Conservation (phyloP, 768 basidiomycete genomes). For the Leccinum boreale region DNA sequence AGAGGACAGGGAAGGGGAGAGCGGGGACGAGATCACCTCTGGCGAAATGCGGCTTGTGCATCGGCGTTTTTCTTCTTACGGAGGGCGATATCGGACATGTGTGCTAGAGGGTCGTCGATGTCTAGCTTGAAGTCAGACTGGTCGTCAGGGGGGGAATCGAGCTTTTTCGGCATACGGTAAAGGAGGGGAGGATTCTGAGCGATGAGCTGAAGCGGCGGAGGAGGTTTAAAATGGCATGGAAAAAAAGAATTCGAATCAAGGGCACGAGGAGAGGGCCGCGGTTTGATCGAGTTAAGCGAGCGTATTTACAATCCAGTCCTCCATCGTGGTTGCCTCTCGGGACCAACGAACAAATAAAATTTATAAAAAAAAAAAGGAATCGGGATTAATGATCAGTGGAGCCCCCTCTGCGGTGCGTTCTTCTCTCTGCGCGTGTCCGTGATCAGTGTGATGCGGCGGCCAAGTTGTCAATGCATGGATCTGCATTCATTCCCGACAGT, state of each 20-base stretch:
- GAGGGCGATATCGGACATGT: conserved; percentile 64
- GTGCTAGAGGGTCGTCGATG: conserved; percentile 34
- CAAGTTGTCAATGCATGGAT: conserved; percentile 17
- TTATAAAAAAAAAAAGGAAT: neutral
- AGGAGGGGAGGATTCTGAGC: conserved; percentile 2
- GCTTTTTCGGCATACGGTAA: conserved; percentile 29
- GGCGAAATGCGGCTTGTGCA: conserved; percentile 83
- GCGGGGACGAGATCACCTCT: conserved; percentile 36
- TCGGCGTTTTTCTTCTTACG: conserved; percentile 89
- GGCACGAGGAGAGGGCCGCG: conserved; percentile 60
- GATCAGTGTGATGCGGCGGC: conserved; percentile 2
- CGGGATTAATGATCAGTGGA: neutral
- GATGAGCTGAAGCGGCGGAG: conserved; percentile 18
- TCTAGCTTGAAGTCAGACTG: conserved; percentile 37
- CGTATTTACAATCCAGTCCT: conserved; percentile 36
- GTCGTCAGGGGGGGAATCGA: conserved; percentile 35
- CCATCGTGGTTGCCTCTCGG: conserved; percentile 21
- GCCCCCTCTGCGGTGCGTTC: neutral
- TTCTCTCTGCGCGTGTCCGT: conserved; percentile 1
- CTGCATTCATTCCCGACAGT: conserved; percentile 35
- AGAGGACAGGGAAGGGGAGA: conserved; percentile 10
- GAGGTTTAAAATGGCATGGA: conserved; percentile 57
- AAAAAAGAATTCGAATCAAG: conserved; percentile 65
- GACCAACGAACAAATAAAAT: neutral
- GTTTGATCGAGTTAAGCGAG: conserved; percentile 39